These are phyloP conservation scores for Neospora caninum DNA, from an alignment of 169 alveolate species.

Conservation along the genomic window DNA sequence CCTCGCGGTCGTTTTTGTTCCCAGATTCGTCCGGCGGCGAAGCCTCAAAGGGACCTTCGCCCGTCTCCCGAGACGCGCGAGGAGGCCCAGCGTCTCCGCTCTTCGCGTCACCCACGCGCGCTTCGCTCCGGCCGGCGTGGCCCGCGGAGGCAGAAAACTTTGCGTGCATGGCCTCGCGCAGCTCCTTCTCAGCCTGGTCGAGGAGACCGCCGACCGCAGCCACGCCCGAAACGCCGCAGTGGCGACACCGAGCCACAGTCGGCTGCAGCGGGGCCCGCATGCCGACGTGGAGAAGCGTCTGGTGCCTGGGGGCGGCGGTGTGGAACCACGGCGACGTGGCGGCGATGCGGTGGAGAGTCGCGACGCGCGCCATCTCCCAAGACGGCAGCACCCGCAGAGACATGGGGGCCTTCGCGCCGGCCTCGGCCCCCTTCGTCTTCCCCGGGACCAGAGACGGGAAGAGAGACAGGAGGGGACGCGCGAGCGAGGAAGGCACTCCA, in stretches of 20 bases:
- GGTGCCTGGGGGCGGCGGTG: slow-evolving; percentile 25
- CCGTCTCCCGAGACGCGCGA: too few species aligned
- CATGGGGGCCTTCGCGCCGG: neutral
- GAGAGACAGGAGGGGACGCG: slow-evolving; percentile 48
- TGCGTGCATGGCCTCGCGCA: neutral
- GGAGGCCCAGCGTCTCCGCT: too few species aligned
- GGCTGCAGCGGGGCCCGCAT: slow-evolving; percentile 56
- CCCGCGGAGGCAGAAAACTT: neutral
- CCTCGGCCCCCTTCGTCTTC: neutral
- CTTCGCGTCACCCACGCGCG: neutral
- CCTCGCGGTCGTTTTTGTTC: neutral
- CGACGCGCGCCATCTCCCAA: slow-evolving; percentile 34
- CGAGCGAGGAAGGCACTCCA: slow-evolving; percentile 23
- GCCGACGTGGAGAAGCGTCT: slow-evolving; percentile 28
- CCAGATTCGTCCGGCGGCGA: neutral
- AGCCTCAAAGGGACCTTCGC: neutral
- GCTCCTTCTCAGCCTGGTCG: neutral
- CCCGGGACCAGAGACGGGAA: slow-evolving; percentile 38
- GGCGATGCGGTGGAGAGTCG: slow-evolving; percentile 38
- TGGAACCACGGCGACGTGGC: slow-evolving; percentile 56
- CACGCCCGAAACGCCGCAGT: slow-evolving; percentile 43
- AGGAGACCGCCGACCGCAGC: slow-evolving; percentile 34
- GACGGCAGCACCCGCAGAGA: slow-evolving; percentile 41
- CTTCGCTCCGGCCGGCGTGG: slow-evolving; percentile 27
- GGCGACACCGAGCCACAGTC: slow-evolving; percentile 45